Base-by-base conservation (phyloP, 805 yeast genomes). In the Zygoascus biomembranicola region DNA sequence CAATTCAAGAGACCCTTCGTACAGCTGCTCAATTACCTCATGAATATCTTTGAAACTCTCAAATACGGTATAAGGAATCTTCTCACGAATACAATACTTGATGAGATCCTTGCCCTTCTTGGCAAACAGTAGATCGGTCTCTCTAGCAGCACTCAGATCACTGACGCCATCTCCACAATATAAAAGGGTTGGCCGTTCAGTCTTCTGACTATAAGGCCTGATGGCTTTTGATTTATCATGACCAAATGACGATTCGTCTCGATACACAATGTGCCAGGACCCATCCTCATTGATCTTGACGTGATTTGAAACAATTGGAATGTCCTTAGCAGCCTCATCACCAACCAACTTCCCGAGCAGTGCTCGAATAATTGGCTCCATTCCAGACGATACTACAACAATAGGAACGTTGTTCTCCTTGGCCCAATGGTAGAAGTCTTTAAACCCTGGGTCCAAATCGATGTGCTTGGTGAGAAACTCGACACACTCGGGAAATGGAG, bases 161-260 rank as follows among this genome's bases (percentile, higher is more conserved):
- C 95, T 84, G 32, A 94, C 97, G 59, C 99, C 99, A 68, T 94
- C 99, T 55, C 99, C 99, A 65, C 96, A 87, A 74, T 94, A 94
- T 68, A 92, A 88, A 61, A 89, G 77, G 42, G 75, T 73, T 14
- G 95, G 96, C 49, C 79, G 76, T 19, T 69, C 63, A 8, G 63
- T 67, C 39, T 65, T 61, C 50, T 59, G 53, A 20, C 71, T 71
- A 63, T 73, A 64, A 55, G 75, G 68, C 53, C 79, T 77, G 62
- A 94, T 92, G 31, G 94, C 85, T 53, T 79, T 77, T 32, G 96
- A 83, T 73, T 94, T 94, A 71, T 94, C 97, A 69, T 94, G 99
- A 50, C 99, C 99, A 68, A 89, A 90, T 13, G 82, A 76, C 10
- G 96, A 79, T 52, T 85, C 89, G 70, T 94, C 96, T 61, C 84